Percentiles rank a stretch among this genome's conserved stretches.
These are phyloP conservation scores for Castanea mollissima DNA, from an alignment of 306 rosid species.

Conservation along the genomic window DNA sequence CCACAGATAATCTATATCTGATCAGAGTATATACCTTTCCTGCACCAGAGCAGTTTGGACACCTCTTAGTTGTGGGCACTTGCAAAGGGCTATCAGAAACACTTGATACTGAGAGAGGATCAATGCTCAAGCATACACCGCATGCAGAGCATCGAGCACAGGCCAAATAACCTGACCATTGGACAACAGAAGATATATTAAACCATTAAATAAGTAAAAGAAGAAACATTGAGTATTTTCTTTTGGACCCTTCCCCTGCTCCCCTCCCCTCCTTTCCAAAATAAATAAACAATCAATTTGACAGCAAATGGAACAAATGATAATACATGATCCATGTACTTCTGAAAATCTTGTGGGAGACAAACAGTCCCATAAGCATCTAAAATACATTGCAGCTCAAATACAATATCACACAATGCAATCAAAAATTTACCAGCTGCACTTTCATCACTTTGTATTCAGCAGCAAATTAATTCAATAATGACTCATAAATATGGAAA, in stretches of 20 bases:
- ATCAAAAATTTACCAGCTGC: background rate
- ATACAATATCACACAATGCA: background rate
- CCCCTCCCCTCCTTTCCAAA: background rate
- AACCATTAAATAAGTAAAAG: background rate
- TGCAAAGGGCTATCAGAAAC: constrained; percentile 48
- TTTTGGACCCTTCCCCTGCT: background rate
- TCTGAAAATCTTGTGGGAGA: background rate
- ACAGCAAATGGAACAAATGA: background rate
- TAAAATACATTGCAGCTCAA: constrained; percentile 4
- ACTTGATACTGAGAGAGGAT: constrained; percentile 55
- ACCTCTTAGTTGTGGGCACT: constrained; percentile 60
- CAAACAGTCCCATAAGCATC: background rate
- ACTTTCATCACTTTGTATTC: background rate
- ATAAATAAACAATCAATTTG: background rate
- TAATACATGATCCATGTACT: constrained; percentile 6
- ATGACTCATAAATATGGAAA: background rate
- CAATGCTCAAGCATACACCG: constrained; percentile 67
- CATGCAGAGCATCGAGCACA: constrained; percentile 91
- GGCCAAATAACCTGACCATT: constrained; percentile 77
- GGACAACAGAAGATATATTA: background rate
- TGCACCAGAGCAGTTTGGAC: constrained; percentile 77
- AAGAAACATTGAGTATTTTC: background rate
- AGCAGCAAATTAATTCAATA: constrained; percentile 6
- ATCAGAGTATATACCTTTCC: constrained; percentile 67
- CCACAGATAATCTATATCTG: background rate